Percentiles rank a stretch among this genome's conserved stretches.
These are phyloP conservation scores for Mucor plumbeus DNA, from an alignment of 371 early-diverging fungal species.

Conservation along the genomic window DNA sequence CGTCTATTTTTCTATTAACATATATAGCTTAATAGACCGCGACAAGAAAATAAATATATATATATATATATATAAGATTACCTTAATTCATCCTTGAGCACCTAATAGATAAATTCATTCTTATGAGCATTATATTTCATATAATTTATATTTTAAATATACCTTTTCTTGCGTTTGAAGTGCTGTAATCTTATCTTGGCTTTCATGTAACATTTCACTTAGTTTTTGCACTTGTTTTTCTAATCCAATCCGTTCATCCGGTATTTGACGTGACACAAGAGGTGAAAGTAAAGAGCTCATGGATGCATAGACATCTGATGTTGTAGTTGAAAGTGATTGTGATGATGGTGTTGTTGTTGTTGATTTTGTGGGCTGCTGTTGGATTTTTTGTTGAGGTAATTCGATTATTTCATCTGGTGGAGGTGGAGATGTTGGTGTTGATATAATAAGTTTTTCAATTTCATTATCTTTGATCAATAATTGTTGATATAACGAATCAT, in stretches of 20 bases:
- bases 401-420: conserved; percentile 6
- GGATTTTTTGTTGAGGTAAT: neutral
- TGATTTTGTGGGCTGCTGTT: neutral
- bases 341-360: neutral
- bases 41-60: neutral
- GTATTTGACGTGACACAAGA: conserved; percentile 25
- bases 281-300: conserved; percentile 47
- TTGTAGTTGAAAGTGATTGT: neutral
- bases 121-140: neutral
- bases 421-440: conserved; percentile 22
- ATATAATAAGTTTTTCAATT: conserved; percentile 19
- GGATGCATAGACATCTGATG: conserved; percentile 27
- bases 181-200: conserved; percentile 59
- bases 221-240: conserved; percentile 57
- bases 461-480: conserved; percentile 27
- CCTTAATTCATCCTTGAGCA: conserved; percentile 54
- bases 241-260: conserved; percentile 27
- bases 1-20: conserved; percentile 56
- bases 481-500: conserved; percentile 18
- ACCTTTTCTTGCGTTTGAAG: conserved; percentile 65
- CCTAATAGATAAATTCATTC: conserved; percentile 14
- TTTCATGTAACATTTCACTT: conserved; percentile 64
- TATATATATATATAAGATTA: conserved; percentile 11
- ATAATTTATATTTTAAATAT: conserved; percentile 1
- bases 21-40: neutral